Evolutionary conservation across 164 flowering plant genomes (phyloP).

Genomic region (Annona cherimola): DNA sequence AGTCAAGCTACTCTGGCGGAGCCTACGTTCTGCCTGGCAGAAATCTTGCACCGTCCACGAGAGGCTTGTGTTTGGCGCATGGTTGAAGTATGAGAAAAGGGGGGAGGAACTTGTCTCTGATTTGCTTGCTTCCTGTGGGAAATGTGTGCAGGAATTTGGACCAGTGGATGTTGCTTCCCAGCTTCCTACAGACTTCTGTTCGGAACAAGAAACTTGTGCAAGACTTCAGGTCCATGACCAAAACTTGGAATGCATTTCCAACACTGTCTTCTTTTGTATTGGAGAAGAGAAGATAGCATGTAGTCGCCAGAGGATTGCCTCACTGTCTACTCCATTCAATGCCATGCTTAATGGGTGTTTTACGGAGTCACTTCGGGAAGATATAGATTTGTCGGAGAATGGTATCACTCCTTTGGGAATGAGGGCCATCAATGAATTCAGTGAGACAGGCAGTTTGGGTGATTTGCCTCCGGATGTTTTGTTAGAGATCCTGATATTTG

Average conservation of each 20-base stretch:
- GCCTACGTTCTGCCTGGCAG: slow-evolving; percentile 79
- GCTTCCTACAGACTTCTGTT: neutral
- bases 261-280: slow-evolving; percentile 48
- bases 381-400: slow-evolving; percentile 80
- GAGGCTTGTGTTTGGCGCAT: slow-evolving; percentile 80
- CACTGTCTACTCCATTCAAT: slow-evolving; percentile 72
- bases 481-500: slow-evolving; percentile 72
- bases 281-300: slow-evolving; percentile 67
- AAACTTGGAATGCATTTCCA: slow-evolving; percentile 2
- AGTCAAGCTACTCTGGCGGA: slow-evolving; percentile 70
- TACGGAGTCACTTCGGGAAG: slow-evolving; percentile 65
- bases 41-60: slow-evolving; percentile 66
- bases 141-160: slow-evolving; percentile 64
- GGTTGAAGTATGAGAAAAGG: slow-evolving; percentile 90
- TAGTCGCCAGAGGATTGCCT: slow-evolving; percentile 70
- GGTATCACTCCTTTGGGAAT: slow-evolving; percentile 63
- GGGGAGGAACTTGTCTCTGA: slow-evolving; percentile 77
- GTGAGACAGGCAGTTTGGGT: slow-evolving; percentile 48
- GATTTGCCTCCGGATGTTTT: slow-evolving; percentile 55
- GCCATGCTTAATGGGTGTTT: slow-evolving; percentile 94
- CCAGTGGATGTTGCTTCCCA: slow-evolving; percentile 53
- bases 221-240: slow-evolving; percentile 15
- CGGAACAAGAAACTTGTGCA: slow-evolving; percentile 9
- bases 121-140: slow-evolving; percentile 72
- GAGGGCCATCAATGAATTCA: slow-evolving; percentile 59